phyloP scores from a whole-genome alignment of 73 alveolate genomes.

The Paramecium pentaurelia region DNA sequence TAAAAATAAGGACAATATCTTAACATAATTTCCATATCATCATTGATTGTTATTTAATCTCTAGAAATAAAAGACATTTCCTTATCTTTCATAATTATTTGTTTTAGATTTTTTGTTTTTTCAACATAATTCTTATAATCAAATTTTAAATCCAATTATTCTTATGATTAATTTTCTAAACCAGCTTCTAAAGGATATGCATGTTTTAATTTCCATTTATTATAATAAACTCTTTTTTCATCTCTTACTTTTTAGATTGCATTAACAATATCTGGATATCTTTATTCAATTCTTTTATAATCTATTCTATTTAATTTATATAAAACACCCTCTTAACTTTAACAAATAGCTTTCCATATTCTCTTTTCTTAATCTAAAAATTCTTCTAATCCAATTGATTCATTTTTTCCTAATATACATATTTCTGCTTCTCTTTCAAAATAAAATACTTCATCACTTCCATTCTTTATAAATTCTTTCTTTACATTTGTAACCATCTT shows the following conservation, averaged over 20 bases:
- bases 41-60: conserved; percentile 17
- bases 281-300: conserved; percentile 40
- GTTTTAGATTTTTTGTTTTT: background rate
- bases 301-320: conserved; percentile 32
- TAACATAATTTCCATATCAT: conserved; percentile 42
- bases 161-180: background rate
- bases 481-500: background rate
- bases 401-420: conserved; percentile 6
- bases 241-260: background rate
- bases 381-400: conserved; percentile 34
- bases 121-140: background rate
- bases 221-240: background rate
- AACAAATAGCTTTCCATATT: conserved; percentile 27
- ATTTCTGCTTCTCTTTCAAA: background rate
- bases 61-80: conserved; percentile 41
- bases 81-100: background rate
- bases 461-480: background rate
- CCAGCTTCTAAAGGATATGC: background rate
- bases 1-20: background rate
- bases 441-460: background rate
- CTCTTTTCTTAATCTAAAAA: conserved; percentile 12
- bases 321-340: background rate
- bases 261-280: conserved; percentile 33
- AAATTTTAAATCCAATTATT: background rate
- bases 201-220: background rate